A percentile compares a stretch with the other conserved stretches of the same genome.
Conservation (phyloP, 306 rosid genomes). For the Alnus rubra region DNA sequence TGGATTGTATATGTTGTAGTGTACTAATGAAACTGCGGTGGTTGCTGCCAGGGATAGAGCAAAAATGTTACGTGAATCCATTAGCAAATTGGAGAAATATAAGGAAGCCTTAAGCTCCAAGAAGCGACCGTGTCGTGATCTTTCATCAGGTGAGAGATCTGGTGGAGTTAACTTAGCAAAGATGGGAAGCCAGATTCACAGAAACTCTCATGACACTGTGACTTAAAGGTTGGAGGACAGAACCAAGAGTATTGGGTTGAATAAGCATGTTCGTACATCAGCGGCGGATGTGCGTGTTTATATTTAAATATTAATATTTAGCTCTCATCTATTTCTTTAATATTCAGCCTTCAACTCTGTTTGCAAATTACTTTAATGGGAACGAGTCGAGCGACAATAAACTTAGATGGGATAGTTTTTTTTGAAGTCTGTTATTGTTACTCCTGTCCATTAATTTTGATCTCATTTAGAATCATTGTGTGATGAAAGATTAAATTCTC, state of each 20-base stretch:
- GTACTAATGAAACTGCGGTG: slow-evolving; percentile 28
- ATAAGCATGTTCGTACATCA: slow-evolving; percentile 72
- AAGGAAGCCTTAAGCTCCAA: slow-evolving; percentile 67
- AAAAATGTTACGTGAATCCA: slow-evolving; percentile 59
- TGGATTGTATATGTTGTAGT: slow-evolving; percentile 10
- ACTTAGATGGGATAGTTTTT: not conserved
- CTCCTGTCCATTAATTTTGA: not conserved
- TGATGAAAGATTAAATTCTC: not conserved
- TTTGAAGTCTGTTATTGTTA: not conserved
- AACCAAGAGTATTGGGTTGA: slow-evolving; percentile 55
- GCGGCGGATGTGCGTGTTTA: slow-evolving; percentile 78
- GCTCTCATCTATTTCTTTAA: slow-evolving; percentile 5
- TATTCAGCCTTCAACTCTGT: slow-evolving; percentile 18
- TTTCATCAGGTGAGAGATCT: slow-evolving; percentile 57
- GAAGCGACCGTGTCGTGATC: slow-evolving; percentile 71
- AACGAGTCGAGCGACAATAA: not conserved
- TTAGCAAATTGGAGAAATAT: slow-evolving; percentile 68
- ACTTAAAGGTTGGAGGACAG: slow-evolving; percentile 65
- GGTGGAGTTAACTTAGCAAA: slow-evolving; percentile 57
- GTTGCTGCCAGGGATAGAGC: slow-evolving; percentile 69
- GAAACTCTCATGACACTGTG: slow-evolving; percentile 54
- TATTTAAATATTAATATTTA: slow-evolving; percentile 9
- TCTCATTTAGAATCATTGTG: slow-evolving; percentile 2
- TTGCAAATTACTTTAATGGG: slow-evolving; percentile 13
- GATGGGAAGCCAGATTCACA: slow-evolving; percentile 60